Evolutionary conservation across 2,329 filamentous ascomycete genomes (phyloP), one percentile per base, ranked within the genome.

Genomic region (Colletotrichum filicis): DNA sequence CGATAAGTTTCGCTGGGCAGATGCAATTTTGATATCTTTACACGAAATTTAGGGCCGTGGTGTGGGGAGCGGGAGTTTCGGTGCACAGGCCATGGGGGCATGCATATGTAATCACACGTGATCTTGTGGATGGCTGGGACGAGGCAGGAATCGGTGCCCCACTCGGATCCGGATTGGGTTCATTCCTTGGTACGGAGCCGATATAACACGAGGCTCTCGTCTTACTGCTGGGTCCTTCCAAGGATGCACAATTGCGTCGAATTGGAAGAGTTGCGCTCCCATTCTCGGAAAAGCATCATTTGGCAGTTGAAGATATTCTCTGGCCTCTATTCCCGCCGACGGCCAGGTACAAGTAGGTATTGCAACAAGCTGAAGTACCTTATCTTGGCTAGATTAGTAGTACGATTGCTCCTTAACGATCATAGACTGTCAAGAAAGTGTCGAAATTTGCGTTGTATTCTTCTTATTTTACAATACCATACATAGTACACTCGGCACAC

Each of bases 401-500:
- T 19, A 49, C 4, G 19, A 9, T n/a, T 6, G 9, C 7, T 28
- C 30, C 12, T 26, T 26, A 5, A 3, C 19, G 7, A 26, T 26
- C 52, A 22, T 14, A 4, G 8, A 2, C 16, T 3, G n/a, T 24
- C 14, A 26, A 49, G 6, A 16, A 53, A 53, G 49, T 28, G 9
- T 56, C 12, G 46, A 22, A 55, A 56, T 65, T 49, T 35, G 66
- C 55, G 46, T 32, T 73, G 60, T 57, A 70, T 65, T 66, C 49
- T 68, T 68, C 55, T 73, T 73, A 73, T 57, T 70, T 70, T 73
- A 73, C 66, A 73, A 61, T 65, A 57, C 55, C 60, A 69, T 70
- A 73, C 66, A 73, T 66, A 65, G 46, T 65, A 73, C 70, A 73
- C 28, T 64, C 32, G 56, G 58, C 66, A 26, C 32, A 22, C 19